phyloP scores from a whole-genome alignment of 2,329 filamentous ascomycete genomes.

The Calonectria naviculata region DNA sequence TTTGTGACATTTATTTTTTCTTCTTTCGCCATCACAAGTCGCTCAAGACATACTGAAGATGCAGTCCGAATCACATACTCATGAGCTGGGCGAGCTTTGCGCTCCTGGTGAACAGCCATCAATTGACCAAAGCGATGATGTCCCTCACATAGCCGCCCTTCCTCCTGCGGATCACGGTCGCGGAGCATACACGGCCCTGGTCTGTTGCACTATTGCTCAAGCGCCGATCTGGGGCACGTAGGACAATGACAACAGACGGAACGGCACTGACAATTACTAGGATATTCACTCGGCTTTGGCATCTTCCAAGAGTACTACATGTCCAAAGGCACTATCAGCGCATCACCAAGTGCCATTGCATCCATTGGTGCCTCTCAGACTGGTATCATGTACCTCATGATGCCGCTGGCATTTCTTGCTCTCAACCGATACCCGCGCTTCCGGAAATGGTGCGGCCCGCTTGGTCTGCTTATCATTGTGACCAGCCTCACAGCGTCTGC shows the following conservation, averaged over 20 bases:
- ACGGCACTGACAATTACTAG: slow-evolving; percentile 17
- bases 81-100: slow-evolving; percentile 26
- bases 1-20: background rate
- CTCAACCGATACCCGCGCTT: slow-evolving; percentile 54
- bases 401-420: slow-evolving; percentile 59
- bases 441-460: slow-evolving; percentile 52
- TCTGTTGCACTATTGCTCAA: slow-evolving; percentile 45
- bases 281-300: slow-evolving; percentile 62
- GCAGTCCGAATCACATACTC: slow-evolving; percentile 14
- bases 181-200: slow-evolving; percentile 42
- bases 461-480: slow-evolving; percentile 59
- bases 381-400: slow-evolving; percentile 64
- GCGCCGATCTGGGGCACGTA: slow-evolving; percentile 47
- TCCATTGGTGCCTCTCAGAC: slow-evolving; percentile 39
- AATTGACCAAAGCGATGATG: background rate
- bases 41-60: background rate
- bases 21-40: background rate
- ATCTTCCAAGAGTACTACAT: slow-evolving; percentile 77
- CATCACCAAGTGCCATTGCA: slow-evolving; percentile 44
- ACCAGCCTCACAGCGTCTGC: slow-evolving; percentile 61
- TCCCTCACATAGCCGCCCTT: slow-evolving; percentile 26
- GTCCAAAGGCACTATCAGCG: slow-evolving; percentile 65
- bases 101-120: background rate
- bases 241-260: background rate
- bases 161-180: slow-evolving; percentile 44